These are phyloP conservation scores for Diaporthe citri DNA, from an alignment of 2,329 filamentous ascomycete species.

Conservation along the genomic window DNA sequence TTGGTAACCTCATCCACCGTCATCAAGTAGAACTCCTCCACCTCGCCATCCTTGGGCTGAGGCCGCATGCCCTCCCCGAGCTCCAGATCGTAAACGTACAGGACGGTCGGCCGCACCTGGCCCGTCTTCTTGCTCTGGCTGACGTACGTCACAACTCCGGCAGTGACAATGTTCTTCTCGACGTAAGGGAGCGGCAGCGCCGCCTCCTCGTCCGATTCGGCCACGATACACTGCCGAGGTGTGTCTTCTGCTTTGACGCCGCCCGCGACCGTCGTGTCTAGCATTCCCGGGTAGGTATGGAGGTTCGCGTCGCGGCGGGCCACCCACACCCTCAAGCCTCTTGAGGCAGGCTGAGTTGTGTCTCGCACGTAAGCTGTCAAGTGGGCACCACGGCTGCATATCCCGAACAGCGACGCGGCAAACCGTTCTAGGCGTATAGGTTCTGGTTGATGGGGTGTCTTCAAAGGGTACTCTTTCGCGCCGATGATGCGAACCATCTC, in stretches of 20 bases:
- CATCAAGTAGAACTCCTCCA: conserved; percentile 80
- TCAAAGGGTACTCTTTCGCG: conserved; percentile 41
- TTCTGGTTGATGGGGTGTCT: neutral
- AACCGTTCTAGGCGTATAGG: conserved; percentile 66
- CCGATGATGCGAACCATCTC: conserved; percentile 58
- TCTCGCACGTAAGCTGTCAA: conserved; percentile 70
- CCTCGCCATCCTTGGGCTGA: conserved; percentile 81
- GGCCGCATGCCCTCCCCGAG: conserved; percentile 69
- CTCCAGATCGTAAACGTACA: conserved; percentile 83
- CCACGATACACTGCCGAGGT: conserved; percentile 76
- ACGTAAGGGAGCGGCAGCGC: conserved; percentile 50
- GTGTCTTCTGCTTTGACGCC: conserved; percentile 77
- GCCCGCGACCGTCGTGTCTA: conserved; percentile 86
- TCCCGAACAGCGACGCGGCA: conserved; percentile 74
- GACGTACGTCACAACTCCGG: conserved; percentile 49
- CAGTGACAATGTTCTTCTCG: conserved; percentile 42
- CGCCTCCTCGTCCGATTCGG: conserved; percentile 82
- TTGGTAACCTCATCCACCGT: conserved; percentile 68
- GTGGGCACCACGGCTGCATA: conserved; percentile 75
- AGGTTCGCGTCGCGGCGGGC: conserved; percentile 75
- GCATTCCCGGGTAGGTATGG: conserved; percentile 79
- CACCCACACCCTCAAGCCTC: conserved; percentile 75
- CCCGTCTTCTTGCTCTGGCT: conserved; percentile 17
- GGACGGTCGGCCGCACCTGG: conserved; percentile 49
- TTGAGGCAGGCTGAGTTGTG: neutral